Evolutionary conservation across 2,329 filamentous ascomycete genomes (phyloP), one percentile per base, ranked within the genome.

Genomic region (Monosporascus sp.): DNA sequence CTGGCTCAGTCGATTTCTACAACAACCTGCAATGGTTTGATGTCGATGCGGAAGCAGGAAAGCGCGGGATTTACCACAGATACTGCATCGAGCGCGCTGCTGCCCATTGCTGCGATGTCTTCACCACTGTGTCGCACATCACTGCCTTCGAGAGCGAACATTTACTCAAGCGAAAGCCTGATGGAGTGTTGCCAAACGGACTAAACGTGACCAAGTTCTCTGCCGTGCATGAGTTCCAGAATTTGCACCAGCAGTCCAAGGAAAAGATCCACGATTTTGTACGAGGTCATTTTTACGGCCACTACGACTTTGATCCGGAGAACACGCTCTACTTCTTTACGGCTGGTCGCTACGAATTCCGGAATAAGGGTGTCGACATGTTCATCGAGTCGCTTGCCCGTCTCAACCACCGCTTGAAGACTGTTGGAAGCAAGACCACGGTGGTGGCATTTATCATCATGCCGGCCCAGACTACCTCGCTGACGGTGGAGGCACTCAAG

Each of bases 281-380:
- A 20, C 89, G 94, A 48, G 94, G 94, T 11, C 94, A 99, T 70
- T 99, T 99, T 74, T 97, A 97, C 68, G 94, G 94, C 11, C 92
- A 97, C 74, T 95, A 96, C 70, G 92, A 99, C 68, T 97, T 97
- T 62, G 91, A 97, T 57, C 86, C 91, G 16, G 92, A 97, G 56
- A 96, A 97, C 72, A 99, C 94, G 0, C 82, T 99, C 37, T 99
- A 97, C 74, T 88, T 97, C 74, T 99, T 99, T 78, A 99, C 92
- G 3, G 89, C 94, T 7, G 94, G 94, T 55, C 88, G 94, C 58
- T 99, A 99, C 68, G 94, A 99, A 72, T 99, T 93, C 80, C 81
- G 94, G 60, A 99, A 99, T 69, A 99, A 99, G 75, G 94, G 94
- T 67, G 93, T 97, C 9, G 94, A 99, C 72, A 97, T 99, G 94